A percentile compares a stretch with the other conserved stretches of the same genome.
phyloP scores from a whole-genome alignment of 2,329 filamentous ascomycete genomes.

The Stemphylium vesicarium region DNA sequence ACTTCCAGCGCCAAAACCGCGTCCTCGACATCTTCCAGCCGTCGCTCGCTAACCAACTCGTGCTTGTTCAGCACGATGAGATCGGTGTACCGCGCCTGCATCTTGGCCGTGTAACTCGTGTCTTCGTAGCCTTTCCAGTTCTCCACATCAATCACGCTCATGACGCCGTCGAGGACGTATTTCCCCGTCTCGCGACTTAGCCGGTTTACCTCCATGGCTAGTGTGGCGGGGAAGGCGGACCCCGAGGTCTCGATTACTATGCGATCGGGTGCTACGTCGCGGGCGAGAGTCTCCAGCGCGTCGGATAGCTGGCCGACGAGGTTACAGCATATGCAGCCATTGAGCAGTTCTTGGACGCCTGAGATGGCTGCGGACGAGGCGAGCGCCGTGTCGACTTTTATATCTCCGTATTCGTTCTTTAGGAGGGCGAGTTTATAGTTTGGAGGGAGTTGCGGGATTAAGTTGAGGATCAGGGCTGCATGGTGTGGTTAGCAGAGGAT shows the following conservation, averaged over 20 bases:
- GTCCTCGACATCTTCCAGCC: slow-evolving; percentile 79
- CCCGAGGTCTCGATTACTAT: slow-evolving; percentile 95
- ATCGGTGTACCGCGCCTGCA: slow-evolving; percentile 90
- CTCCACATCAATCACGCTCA: slow-evolving; percentile 90
- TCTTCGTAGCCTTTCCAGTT: slow-evolving; percentile 95
- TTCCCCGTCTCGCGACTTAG: slow-evolving; percentile 70
- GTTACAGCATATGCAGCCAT: slow-evolving; percentile 99
- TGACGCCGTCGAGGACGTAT: slow-evolving; percentile 84
- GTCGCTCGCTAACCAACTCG: slow-evolving; percentile 75
- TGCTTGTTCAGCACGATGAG: slow-evolving; percentile 93
- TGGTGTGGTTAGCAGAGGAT: not conserved
- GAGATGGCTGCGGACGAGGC: slow-evolving; percentile 82
- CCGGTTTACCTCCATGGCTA: slow-evolving; percentile 89
- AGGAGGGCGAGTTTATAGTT: slow-evolving; percentile 92
- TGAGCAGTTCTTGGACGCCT: slow-evolving; percentile 89
- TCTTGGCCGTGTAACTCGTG: slow-evolving; percentile 83
- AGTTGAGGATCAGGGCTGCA: slow-evolving; percentile 80
- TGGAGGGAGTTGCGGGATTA: slow-evolving; percentile 85
- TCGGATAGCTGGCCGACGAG: slow-evolving; percentile 88
- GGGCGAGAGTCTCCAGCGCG: slow-evolving; percentile 76
- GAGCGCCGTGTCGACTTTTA: slow-evolving; percentile 91
- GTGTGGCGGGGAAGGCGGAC: slow-evolving; percentile 79
- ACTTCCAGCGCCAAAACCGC: slow-evolving; percentile 80
- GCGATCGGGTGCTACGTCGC: slow-evolving; percentile 70
- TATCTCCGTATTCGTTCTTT: slow-evolving; percentile 97